Percentiles rank a stretch among this genome's conserved stretches.
phyloP scores from a whole-genome alignment of 1,284 basidiomycete species.

The Ganoderma leucocontextum region DNA sequence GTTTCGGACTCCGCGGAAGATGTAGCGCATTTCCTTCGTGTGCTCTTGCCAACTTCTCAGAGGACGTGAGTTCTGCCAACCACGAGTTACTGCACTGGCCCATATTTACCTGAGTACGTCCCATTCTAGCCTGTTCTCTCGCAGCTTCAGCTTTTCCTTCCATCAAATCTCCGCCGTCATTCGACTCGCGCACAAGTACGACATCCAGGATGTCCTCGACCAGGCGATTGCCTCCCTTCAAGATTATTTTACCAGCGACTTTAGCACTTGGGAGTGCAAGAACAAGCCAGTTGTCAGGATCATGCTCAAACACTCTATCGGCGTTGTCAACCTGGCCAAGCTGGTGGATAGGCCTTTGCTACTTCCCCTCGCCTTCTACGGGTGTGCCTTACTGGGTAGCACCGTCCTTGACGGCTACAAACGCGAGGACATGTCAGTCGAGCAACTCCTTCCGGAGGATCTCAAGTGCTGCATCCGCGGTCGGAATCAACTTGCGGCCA shows the following conservation, averaged over 20 bases:
- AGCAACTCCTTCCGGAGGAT: constrained; percentile 4
- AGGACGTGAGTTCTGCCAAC: constrained; percentile 5
- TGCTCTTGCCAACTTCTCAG: neutral
- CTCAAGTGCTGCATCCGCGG: constrained; percentile 11
- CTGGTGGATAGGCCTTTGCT: constrained; percentile 6
- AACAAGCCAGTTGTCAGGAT: too few relatives aligned
- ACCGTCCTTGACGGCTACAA: constrained; percentile 7
- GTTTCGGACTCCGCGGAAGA: constrained; percentile 24
- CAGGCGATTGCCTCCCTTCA: neutral
- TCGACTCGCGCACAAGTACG: constrained; percentile 3
- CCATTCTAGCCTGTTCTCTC: neutral
- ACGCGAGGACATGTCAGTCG: constrained; percentile 1
- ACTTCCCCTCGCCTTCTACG: constrained; percentile 15
- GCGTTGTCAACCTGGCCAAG: constrained; percentile 15
- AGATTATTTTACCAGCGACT: neutral
- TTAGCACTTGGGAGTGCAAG: neutral
- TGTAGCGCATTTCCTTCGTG: constrained; percentile 14
- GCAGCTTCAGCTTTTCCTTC: neutral
- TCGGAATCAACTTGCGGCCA: neutral
- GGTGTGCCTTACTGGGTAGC: constrained; percentile 7
- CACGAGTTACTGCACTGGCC: neutral
- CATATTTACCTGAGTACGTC: too few relatives aligned
- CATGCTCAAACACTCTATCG: constrained; percentile 6
- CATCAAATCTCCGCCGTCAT: neutral
- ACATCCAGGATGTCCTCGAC: neutral